Evolutionary conservation across 2,329 filamentous ascomycete genomes (phyloP).

Genomic region (Grosmannia clavigera): DNA sequence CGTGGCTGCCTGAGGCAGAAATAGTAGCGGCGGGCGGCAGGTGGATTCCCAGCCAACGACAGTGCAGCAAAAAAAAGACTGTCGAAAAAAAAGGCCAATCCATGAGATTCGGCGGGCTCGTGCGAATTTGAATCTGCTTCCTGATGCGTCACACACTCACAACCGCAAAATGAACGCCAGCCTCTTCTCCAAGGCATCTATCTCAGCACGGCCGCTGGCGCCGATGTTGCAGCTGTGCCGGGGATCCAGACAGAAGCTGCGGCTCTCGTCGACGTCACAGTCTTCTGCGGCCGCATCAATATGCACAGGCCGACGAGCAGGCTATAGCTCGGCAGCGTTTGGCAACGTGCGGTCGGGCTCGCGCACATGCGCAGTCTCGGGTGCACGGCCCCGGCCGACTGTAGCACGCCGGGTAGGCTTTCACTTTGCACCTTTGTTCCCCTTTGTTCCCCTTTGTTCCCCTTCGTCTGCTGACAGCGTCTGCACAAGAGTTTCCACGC

Average conservation of each 20-base stretch:
- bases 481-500: slow-evolving; percentile 44
- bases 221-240: slow-evolving; percentile 20
- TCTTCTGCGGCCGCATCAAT: background rate
- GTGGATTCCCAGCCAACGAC: background rate
- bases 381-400: too few relatives aligned
- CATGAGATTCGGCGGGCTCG: background rate
- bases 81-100: slow-evolving; percentile 1
- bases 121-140: too few relatives aligned
- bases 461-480: too few relatives aligned
- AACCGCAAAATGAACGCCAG: slow-evolving; percentile 19
- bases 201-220: slow-evolving; percentile 20
- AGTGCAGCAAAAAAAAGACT: background rate
- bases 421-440: too few relatives aligned
- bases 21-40: background rate
- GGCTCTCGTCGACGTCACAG: background rate
- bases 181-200: slow-evolving; percentile 21
- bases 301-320: slow-evolving; percentile 11
- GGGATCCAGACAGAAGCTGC: slow-evolving; percentile 13
- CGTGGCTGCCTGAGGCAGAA: slow-evolving; percentile 1
- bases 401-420: too few relatives aligned
- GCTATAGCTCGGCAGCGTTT: background rate
- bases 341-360: background rate
- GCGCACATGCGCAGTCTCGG: too few relatives aligned
- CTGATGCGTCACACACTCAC: too few relatives aligned
- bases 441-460: too few relatives aligned